Conservation (phyloP, 176 grass and related monocot species). For the Zoysia pacifica region DNA sequence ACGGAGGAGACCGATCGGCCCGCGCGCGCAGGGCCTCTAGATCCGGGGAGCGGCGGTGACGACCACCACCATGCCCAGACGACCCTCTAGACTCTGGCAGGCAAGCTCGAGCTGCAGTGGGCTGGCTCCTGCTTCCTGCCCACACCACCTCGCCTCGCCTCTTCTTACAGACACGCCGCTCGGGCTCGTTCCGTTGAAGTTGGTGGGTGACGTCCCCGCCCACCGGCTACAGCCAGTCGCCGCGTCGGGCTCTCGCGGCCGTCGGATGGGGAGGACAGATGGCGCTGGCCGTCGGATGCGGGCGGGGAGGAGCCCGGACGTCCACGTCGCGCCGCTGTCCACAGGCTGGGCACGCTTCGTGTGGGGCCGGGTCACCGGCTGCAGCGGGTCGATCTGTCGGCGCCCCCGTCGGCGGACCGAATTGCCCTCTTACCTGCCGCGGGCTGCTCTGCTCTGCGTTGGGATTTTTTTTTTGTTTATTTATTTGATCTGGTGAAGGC, state of each 20-base stretch:
- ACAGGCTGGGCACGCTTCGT: background rate
- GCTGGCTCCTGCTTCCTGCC: background rate
- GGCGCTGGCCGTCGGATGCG: background rate
- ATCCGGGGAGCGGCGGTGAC: constrained; percentile 15
- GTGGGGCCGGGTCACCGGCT: constrained; percentile 30
- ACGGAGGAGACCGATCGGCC: background rate
- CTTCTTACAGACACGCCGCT: constrained; percentile 21
- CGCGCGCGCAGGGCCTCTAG: constrained; percentile 28
- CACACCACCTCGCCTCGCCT: background rate
- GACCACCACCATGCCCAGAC: constrained; percentile 38
- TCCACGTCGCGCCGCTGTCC: background rate
- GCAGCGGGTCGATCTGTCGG: constrained; percentile 48
- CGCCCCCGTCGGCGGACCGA: constrained; percentile 31
- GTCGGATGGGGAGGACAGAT: background rate
- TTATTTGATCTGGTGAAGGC: background rate
- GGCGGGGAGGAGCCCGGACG: background rate
- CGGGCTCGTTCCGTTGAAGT: constrained; percentile 12
- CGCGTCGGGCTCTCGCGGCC: background rate
- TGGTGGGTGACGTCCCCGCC: constrained; percentile 37
- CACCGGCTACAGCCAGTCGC: constrained; percentile 44
- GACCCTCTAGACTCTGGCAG: background rate
- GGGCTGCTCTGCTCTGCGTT: no score
- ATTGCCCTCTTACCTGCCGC: constrained; percentile 44
- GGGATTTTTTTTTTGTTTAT: background rate
- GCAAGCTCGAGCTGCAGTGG: background rate